Base-by-base conservation (phyloP, 371 early-diverging fungal genomes). In the Gilbertella persicaria region DNA sequence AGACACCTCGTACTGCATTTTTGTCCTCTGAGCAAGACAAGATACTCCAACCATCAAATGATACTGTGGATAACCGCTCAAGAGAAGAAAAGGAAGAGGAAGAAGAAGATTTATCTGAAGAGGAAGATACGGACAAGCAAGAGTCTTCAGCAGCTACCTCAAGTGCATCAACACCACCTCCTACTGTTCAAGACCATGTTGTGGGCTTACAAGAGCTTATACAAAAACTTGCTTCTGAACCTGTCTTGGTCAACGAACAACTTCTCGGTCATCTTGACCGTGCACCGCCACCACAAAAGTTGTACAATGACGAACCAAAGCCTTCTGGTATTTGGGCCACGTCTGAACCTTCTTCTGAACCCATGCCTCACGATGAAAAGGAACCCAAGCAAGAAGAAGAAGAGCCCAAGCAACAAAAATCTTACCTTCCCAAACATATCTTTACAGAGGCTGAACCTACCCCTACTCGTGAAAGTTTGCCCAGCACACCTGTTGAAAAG, bases 401-500 rank as follows among this genome's bases (percentile, higher is more conserved):
- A 3, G 33, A 40, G 7, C 36, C 26, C 25, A 25, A 37, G 9
- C 36, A 37, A 19, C 17, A 37, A 23, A 17, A 17, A 17, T n/a
- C 54, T 2, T 58, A 37, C 33, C 51, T 64, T 13, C 65, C 65
- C 21, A 47, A 64, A 10, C 53, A 55, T 42, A 44, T 60, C 14
- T 46, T 64, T 5, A 64, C 60, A 7, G 62, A 61, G n/a, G 66
- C 66, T 3, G 66, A 61, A 10, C 61, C 66, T 6, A 66, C 66
- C 10, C 62, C 66, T 17, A 62, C 58, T 1, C 37, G 21, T 13
- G 61, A 59, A 37, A 37, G 24, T 13, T 44, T 42, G 38, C 53
- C 53, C 1, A 45, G 46, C 19, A 45, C 51, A 17, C 58, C 58
- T 1, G 28, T 58, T 4, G 37, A 20, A 14, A 26, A 42, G 4